Evolutionary conservation across 2,329 filamentous ascomycete genomes (phyloP).

Genomic region (Trichoderma sp.): DNA sequence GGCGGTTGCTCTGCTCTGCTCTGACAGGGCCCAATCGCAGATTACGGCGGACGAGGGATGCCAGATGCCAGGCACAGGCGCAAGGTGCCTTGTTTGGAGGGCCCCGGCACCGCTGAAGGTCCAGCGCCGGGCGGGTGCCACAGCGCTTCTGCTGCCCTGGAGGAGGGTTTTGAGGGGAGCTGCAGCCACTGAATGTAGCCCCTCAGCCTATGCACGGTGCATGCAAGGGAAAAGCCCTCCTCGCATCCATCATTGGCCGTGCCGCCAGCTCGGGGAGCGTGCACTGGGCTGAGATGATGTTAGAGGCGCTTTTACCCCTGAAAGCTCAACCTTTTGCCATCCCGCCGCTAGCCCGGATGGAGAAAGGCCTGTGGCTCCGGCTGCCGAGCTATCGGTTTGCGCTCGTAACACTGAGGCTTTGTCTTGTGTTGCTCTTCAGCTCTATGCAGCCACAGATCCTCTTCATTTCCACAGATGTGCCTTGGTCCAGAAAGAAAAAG

Average conservation of each 20-base stretch:
- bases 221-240: conserved; percentile 18
- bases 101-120: conserved; percentile 2
- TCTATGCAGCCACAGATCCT: not conserved
- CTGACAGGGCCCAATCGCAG: conserved; percentile 17
- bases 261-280: not conserved
- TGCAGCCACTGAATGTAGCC: conserved; percentile 13
- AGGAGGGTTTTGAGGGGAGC: not conserved
- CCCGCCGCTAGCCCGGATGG: conserved; percentile 22
- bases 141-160: not conserved
- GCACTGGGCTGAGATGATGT: not conserved
- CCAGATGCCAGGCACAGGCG: conserved; percentile 22
- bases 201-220: conserved; percentile 8
- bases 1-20: not conserved
- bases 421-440: not conserved
- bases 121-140: not conserved
- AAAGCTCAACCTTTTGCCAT: conserved; percentile 13
- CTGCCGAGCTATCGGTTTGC: conserved; percentile 22
- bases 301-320: conserved; percentile 22
- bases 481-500: not conserved
- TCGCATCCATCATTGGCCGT: conserved; percentile 2
- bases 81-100: not conserved
- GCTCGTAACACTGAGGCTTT: not conserved
- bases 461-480: not conserved
- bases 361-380: conserved; percentile 13
- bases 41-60: conserved; percentile 20